Evolutionary conservation across 768 basidiomycete genomes (phyloP), one percentile per base, ranked within the genome.

Genomic region (Leccinum imitatum): DNA sequence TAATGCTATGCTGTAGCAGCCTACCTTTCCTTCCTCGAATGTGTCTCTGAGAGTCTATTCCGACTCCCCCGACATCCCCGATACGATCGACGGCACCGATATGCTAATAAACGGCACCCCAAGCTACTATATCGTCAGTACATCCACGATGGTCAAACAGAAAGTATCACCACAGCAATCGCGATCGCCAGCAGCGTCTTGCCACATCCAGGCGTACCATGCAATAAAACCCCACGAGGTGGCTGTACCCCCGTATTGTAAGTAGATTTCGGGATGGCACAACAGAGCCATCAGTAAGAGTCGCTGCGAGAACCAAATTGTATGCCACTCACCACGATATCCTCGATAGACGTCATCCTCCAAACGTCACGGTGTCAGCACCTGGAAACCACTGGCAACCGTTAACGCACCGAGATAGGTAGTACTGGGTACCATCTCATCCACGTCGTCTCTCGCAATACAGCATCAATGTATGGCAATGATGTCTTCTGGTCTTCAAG

Each of bases 21-120:
- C 5, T 31, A 93, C 94, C 77, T 93, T 95, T 6, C 97, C 97
- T 73, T 98, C 96, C 31, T 97, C 96, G 69, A 99, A 99, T 0
- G 93, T 95, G 69, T 98, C 96, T 46, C 97, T 79, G 6, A 99
- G 77, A 0, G 94, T 95, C 78, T 96, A 98, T 72, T 99, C 97
- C 0, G 93, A 95, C 74, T 99, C 97, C 50, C 97, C 97, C 0
- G 94, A 97, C 94, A 98, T 97, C 1, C 97, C 96, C 2, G 92
- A 95, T 8, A 99, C 94, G 59, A 99, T 90, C 0, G 92, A 93
- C 0, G 97, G 97, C 0, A 95, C 96, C 3, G 96, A 96, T 61
- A 99, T 87, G 53, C 79, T 91, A 64, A 99, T 95, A 70, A 99
- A 98, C 0, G 96, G 95, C 2, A 96, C 80, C 3, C 87, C 89